These are phyloP conservation scores for Cercospora zeae-maydis DNA, from an alignment of 2,329 filamentous ascomycete species.

Conservation along the genomic window DNA sequence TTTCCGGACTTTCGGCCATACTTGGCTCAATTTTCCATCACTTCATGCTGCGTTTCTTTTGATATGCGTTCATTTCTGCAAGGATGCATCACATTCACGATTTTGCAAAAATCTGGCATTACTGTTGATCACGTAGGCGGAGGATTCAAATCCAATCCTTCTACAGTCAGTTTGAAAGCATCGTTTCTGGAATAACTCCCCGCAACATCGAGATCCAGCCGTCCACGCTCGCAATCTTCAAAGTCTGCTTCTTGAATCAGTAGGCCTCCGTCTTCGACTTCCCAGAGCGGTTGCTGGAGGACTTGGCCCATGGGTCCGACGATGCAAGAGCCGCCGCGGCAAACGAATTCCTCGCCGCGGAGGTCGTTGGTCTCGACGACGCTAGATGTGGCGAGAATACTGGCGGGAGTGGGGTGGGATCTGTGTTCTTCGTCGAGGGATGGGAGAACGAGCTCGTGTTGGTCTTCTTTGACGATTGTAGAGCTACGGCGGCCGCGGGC, in stretches of 20 bases:
- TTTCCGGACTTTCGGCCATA: too few relatives aligned
- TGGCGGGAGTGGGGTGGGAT: neutral
- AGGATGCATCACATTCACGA: too few relatives aligned
- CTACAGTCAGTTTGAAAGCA: slow-evolving; percentile 57
- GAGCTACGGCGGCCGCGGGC: slow-evolving; percentile 37
- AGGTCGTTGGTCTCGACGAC: slow-evolving; percentile 11
- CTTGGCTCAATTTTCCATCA: too few relatives aligned
- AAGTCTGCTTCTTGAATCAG: slow-evolving; percentile 75
- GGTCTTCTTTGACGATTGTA: slow-evolving; percentile 46
- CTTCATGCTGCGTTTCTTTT: too few relatives aligned
- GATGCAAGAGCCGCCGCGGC: slow-evolving; percentile 77
- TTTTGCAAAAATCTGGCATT: too few relatives aligned
- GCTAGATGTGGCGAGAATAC: slow-evolving; percentile 1
- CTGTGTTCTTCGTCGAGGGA: slow-evolving; percentile 24
- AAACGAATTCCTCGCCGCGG: slow-evolving; percentile 54
- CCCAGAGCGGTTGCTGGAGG: slow-evolving; percentile 77
- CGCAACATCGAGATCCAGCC: slow-evolving; percentile 77
- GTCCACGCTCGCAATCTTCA: slow-evolving; percentile 77
- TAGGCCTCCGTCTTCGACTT: slow-evolving; percentile 63
- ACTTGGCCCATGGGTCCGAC: slow-evolving; percentile 76
- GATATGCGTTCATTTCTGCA: too few relatives aligned
- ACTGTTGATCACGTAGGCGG: slow-evolving; percentile 6
- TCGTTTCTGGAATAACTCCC: slow-evolving; percentile 80
- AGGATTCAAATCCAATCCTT: slow-evolving; percentile 53
- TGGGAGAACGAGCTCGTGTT: slow-evolving; percentile 53